phyloP scores from a whole-genome alignment of 352 stramenopile genomes.

The Globisporangium viniferum region DNA sequence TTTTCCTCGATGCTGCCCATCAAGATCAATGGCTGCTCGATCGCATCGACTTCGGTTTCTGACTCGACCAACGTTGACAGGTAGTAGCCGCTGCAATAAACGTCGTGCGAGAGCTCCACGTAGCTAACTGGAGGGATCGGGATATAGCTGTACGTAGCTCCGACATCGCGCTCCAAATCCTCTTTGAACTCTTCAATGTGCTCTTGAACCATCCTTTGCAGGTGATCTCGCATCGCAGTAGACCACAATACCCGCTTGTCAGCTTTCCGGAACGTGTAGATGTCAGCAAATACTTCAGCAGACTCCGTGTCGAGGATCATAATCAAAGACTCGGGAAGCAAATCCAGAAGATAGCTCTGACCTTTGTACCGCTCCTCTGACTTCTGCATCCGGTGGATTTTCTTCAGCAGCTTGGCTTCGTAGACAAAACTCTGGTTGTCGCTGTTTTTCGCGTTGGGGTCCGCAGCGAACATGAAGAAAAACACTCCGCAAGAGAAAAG shows the following conservation, averaged over 20 bases:
- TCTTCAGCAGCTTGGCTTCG: constrained; percentile 58
- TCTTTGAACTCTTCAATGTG: constrained; percentile 72
- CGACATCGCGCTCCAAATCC: constrained; percentile 48
- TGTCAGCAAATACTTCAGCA: constrained; percentile 58
- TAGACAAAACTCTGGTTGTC: constrained; percentile 43
- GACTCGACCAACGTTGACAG: constrained; percentile 63
- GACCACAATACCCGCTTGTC: constrained; percentile 78
- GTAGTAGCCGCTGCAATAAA: constrained; percentile 77
- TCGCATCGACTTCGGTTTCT: constrained; percentile 48
- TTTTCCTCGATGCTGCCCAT: constrained; percentile 82
- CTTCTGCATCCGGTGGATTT: constrained; percentile 60
- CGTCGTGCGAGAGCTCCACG: constrained; percentile 62
- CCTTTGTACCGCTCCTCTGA: constrained; percentile 38
- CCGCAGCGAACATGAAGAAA: constrained; percentile 69
- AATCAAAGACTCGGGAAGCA: constrained; percentile 75
- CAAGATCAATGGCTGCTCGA: constrained; percentile 71
- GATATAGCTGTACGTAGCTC: constrained; percentile 54
- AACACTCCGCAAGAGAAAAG: constrained; percentile 62
- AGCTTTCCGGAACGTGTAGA: constrained; percentile 49
- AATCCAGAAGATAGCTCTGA: constrained; percentile 66
- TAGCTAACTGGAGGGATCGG: constrained; percentile 70
- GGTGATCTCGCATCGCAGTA: constrained; percentile 57
- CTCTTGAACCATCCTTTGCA: constrained; percentile 70
- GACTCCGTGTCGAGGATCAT: constrained; percentile 60
- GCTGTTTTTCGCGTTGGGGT: constrained; percentile 20